Percentiles rank a stretch among this genome's conserved stretches.
phyloP scores from a whole-genome alignment of 208 protist genomes.

The Endotrypanum monterogeii region DNA sequence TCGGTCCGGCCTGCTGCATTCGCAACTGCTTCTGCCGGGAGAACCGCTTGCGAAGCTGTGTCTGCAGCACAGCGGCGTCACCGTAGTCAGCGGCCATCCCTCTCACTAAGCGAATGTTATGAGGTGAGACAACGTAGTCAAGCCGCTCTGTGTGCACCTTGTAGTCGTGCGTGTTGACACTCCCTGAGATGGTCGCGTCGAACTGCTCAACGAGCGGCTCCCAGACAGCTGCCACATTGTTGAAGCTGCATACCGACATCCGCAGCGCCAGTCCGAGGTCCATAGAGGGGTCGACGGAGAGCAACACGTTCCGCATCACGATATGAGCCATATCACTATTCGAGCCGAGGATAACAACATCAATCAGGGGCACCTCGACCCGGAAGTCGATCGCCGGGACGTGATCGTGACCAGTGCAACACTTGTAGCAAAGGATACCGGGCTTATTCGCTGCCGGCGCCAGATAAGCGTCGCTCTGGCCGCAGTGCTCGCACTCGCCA shows the following conservation, averaged over 20 bases:
- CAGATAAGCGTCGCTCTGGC: constrained; percentile 36
- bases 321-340: constrained; percentile 61
- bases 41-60: constrained; percentile 58
- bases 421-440: constrained; percentile 79
- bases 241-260: constrained; percentile 67
- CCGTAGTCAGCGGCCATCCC: constrained; percentile 59
- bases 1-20: constrained; percentile 26
- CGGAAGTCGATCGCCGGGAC: constrained; percentile 64
- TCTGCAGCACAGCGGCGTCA: constrained; percentile 48
- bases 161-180: constrained; percentile 58
- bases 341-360: constrained; percentile 59
- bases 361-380: constrained; percentile 66
- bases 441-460: constrained; percentile 25
- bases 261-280: constrained; percentile 52
- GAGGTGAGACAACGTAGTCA: constrained; percentile 80
- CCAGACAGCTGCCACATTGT: constrained; percentile 75
- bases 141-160: constrained; percentile 54
- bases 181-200: constrained; percentile 46
- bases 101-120: constrained; percentile 60
- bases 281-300: constrained; percentile 53
- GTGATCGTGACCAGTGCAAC: constrained; percentile 70
- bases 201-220: constrained; percentile 84
- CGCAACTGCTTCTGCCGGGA: constrained; percentile 39
- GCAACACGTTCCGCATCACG: constrained; percentile 38
- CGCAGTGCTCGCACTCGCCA: constrained; percentile 72